Conservation (phyloP, 768 basidiomycete genomes). For the Mycena venus region DNA sequence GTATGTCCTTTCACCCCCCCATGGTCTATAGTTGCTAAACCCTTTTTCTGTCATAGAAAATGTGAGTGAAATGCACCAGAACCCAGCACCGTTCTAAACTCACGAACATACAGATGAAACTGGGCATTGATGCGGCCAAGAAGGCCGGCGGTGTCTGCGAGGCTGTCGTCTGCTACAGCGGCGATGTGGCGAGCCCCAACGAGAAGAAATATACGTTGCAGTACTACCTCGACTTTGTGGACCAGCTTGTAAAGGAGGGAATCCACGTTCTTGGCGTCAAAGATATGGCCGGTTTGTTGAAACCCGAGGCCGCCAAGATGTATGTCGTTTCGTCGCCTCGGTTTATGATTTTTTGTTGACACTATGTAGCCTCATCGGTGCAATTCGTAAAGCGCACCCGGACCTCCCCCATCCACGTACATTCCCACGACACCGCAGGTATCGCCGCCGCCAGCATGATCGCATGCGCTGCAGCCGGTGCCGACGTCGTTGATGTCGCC, state of each 20-base stretch:
- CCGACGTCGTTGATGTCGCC: conserved; percentile 97
- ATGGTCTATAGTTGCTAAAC: conserved; percentile 13
- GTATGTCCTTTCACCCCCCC: conserved; percentile 56
- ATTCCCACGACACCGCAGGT: conserved; percentile 99
- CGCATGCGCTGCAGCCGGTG: conserved; percentile 95
- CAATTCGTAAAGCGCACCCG: conserved; percentile 96
- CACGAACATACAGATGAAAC: conserved; percentile 85
- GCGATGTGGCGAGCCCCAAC: conserved; percentile 94
- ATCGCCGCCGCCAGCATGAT: conserved; percentile 98
- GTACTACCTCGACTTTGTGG: conserved; percentile 97
- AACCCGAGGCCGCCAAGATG: conserved; percentile 94
- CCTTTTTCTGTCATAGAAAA: conserved; percentile 72
- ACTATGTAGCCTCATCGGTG: conserved; percentile 78
- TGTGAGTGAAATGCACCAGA: conserved; percentile 55
- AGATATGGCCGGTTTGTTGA: conserved; percentile 98
- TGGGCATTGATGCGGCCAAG: conserved; percentile 99
- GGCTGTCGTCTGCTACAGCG: conserved; percentile 98
- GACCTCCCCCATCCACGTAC: conserved; percentile 99
- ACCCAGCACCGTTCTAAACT: neutral
- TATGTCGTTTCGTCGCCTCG: conserved; percentile 53
- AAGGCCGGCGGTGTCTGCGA: conserved; percentile 99
- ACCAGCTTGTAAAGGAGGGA: conserved; percentile 92
- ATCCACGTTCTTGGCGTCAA: conserved; percentile 98
- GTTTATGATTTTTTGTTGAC: conserved; percentile 1
- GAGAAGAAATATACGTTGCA: conserved; percentile 97